Conservation (phyloP, 108 stramenopile genomes). For the Mediolabrus comicus region DNA sequence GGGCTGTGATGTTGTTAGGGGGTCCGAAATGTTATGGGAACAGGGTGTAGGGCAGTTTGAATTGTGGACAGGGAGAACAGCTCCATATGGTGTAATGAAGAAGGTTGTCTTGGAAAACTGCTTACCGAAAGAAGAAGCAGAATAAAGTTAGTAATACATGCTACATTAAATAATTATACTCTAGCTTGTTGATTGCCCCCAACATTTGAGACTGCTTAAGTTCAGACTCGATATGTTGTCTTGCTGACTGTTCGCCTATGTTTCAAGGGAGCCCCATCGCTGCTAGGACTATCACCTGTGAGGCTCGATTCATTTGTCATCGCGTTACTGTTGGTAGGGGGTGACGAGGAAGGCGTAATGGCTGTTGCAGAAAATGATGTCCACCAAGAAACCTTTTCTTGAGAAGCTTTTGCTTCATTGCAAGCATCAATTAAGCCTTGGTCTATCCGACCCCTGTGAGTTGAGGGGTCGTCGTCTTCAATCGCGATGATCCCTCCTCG, state of each 20-base stretch:
- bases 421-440: slow-evolving; percentile 7
- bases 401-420: not conserved
- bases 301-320: not conserved
- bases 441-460: not conserved
- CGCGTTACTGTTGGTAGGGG: not conserved
- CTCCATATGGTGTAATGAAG: slow-evolving; percentile 90
- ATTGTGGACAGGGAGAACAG: slow-evolving; percentile 88
- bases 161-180: not conserved
- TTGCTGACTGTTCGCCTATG: slow-evolving; percentile 1
- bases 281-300: not conserved
- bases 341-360: not conserved
- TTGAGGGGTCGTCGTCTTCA: not conserved
- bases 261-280: not conserved
- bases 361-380: not conserved
- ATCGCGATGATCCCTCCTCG: not conserved
- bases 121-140: slow-evolving; percentile 42
- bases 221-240: slow-evolving; percentile 1
- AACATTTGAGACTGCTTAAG: no score
- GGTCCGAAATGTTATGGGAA: slow-evolving; percentile 97
- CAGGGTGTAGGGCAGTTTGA: slow-evolving; percentile 98
- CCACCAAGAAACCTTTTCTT: not conserved
- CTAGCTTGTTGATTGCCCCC: not conserved
- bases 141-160: not conserved
- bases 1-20: slow-evolving; percentile 85
- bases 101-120: slow-evolving; percentile 84